Evolutionary conservation across 306 rosid species (phyloP).

Genomic region (Corylus heterophylla): DNA sequence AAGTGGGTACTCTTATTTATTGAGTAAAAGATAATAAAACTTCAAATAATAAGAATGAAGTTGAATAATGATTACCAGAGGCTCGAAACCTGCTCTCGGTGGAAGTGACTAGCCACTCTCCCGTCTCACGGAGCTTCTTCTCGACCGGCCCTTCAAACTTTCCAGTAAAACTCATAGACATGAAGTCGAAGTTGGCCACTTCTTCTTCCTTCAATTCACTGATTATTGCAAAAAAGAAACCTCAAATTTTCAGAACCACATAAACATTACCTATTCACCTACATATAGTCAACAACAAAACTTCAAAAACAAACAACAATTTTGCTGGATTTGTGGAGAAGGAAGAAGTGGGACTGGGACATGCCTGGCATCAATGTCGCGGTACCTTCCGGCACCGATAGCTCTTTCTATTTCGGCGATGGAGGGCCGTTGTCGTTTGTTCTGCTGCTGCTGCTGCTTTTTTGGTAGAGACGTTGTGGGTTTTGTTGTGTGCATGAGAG

Average conservation of each 20-base stretch:
- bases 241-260: background rate
- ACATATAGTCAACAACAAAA: background rate
- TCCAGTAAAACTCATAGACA: slow-evolving; percentile 42
- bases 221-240: background rate
- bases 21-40: too few species aligned
- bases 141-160: slow-evolving; percentile 63
- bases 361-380: slow-evolving; percentile 63
- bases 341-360: slow-evolving; percentile 5
- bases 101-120: slow-evolving; percentile 62
- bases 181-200: slow-evolving; percentile 52
- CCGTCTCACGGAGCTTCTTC: slow-evolving; percentile 67
- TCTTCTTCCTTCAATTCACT: slow-evolving; percentile 54
- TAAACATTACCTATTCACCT: background rate
- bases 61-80: slow-evolving; percentile 38
- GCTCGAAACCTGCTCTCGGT: slow-evolving; percentile 51
- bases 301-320: background rate
- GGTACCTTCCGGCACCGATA: slow-evolving; percentile 82
- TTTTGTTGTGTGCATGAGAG: slow-evolving; percentile 13
- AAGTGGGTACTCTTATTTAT: too few species aligned
- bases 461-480: slow-evolving; percentile 12
- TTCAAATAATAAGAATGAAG: background rate
- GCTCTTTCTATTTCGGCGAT: slow-evolving; percentile 67
- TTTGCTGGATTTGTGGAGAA: background rate
- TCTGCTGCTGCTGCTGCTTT: slow-evolving; percentile 20
- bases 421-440: slow-evolving; percentile 45